These are phyloP conservation scores for Saposhnikovia divaricata DNA, from an alignment of 129 eudicot species.

Conservation along the genomic window DNA sequence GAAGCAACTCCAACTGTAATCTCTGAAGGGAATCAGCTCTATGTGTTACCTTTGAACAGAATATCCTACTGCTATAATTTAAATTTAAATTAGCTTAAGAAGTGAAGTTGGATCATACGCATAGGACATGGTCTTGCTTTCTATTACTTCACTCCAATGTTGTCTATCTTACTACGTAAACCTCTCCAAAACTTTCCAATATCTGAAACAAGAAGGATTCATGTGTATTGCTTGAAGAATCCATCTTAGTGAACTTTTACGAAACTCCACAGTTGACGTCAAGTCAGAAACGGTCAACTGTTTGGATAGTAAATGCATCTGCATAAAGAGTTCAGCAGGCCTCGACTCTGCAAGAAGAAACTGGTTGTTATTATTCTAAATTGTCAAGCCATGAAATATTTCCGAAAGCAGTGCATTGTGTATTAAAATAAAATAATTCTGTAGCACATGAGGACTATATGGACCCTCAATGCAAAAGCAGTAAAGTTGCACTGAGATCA, in stretches of 20 bases:
- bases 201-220: constrained; percentile 84
- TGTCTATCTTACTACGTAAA: constrained; percentile 7
- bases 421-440: not conserved
- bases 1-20: not conserved
- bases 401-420: not conserved
- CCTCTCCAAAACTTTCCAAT: constrained; percentile 63
- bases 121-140: not conserved
- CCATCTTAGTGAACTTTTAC: constrained; percentile 43
- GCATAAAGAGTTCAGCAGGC: constrained; percentile 76
- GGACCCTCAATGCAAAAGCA: not conserved
- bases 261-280: constrained; percentile 20
- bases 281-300: constrained; percentile 16
- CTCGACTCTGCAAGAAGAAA: constrained; percentile 44
- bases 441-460: not conserved
- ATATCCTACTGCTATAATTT: not conserved
- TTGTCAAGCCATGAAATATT: not conserved
- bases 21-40: not conserved
- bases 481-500: not conserved
- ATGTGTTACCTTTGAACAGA: not conserved
- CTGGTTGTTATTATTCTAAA: not conserved
- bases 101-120: not conserved
- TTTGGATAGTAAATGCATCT: constrained; percentile 68
- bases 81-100: not conserved
- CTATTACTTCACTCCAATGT: not conserved
- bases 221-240: constrained; percentile 73